A percentile compares a stretch with the other conserved stretches of the same genome.
These are phyloP conservation scores for Leucoagaricus sp. DNA, from an alignment of 1,284 basidiomycete species.

Conservation along the genomic window DNA sequence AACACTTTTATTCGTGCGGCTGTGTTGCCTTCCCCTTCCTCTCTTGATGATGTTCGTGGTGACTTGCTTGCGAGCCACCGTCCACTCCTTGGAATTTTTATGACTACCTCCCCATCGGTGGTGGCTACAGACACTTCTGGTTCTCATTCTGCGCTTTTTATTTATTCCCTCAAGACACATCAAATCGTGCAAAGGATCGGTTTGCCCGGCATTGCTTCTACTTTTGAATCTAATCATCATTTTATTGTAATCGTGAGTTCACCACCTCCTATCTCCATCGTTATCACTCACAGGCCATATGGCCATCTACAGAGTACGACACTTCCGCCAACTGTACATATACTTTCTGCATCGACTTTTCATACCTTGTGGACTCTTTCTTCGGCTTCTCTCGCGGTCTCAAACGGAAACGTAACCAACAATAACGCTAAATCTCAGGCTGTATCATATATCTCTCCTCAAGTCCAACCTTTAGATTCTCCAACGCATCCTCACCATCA, in stretches of 20 bases:
- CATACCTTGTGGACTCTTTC: slow-evolving; percentile 52
- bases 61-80: slow-evolving; percentile 5
- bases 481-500: slow-evolving; percentile 17
- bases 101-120: background rate
- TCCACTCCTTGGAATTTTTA: slow-evolving; percentile 52
- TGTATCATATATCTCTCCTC: slow-evolving; percentile 12
- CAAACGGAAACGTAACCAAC: too few species aligned
- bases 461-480: slow-evolving; percentile 1
- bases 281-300: background rate
- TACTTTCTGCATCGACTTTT: slow-evolving; percentile 58
- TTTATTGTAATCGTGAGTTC: slow-evolving; percentile 61
- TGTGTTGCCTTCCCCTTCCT: slow-evolving; percentile 42
- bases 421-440: too few species aligned
- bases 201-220: slow-evolving; percentile 41
- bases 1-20: slow-evolving; percentile 39
- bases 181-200: slow-evolving; percentile 51
- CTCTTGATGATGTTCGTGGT: too few species aligned
- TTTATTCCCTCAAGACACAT: slow-evolving; percentile 65
- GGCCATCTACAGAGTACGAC: slow-evolving; percentile 56
- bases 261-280: slow-evolving; percentile 2
- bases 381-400: slow-evolving; percentile 42
- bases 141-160: slow-evolving; percentile 34
- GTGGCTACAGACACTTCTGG: too few species aligned
- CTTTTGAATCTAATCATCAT: slow-evolving; percentile 49
- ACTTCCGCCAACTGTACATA: slow-evolving; percentile 54